Percentiles rank a stretch among this genome's conserved stretches.
phyloP scores from a whole-genome alignment of 1,284 basidiomycete species.

The Cystobasidium pallidum region DNA sequence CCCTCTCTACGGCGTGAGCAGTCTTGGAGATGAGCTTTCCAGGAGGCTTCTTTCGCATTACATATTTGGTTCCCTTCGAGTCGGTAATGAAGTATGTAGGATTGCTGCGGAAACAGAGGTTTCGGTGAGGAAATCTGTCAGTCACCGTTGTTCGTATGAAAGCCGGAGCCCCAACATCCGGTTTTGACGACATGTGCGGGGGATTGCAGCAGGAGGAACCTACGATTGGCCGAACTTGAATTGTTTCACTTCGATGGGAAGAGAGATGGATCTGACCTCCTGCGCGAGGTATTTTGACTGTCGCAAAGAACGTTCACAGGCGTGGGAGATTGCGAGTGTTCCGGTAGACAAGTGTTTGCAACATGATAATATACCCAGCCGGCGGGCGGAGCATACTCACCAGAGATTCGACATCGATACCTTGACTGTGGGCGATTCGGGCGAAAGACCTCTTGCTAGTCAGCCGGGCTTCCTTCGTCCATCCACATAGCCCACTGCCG shows the following conservation, averaged over 20 bases:
- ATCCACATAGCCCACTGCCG: not conserved
- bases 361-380: no score
- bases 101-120: conserved; percentile 65
- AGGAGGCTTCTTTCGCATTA: conserved; percentile 90
- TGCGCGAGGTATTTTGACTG: conserved; percentile 64
- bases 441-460: conserved; percentile 44
- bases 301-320: not conserved
- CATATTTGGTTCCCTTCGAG: conserved; percentile 65
- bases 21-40: conserved; percentile 82
- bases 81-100: conserved; percentile 91
- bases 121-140: conserved; percentile 61
- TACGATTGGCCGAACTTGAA: conserved; percentile 66
- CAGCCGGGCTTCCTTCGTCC: not conserved
- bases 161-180: conserved; percentile 6
- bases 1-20: conserved; percentile 91
- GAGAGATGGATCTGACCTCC: conserved; percentile 64
- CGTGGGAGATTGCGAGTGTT: no score
- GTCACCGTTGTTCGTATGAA: not conserved
- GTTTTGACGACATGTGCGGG: conserved; percentile 4
- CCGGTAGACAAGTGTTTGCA: no score
- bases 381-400: conserved; percentile 52
- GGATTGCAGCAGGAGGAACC: not conserved
- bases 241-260: conserved; percentile 81
- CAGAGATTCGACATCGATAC: conserved; percentile 55
- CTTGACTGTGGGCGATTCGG: conserved; percentile 51